Evolutionary conservation across 805 yeast genomes (phyloP).

Genomic region (Pichia rugopelliculosa): DNA sequence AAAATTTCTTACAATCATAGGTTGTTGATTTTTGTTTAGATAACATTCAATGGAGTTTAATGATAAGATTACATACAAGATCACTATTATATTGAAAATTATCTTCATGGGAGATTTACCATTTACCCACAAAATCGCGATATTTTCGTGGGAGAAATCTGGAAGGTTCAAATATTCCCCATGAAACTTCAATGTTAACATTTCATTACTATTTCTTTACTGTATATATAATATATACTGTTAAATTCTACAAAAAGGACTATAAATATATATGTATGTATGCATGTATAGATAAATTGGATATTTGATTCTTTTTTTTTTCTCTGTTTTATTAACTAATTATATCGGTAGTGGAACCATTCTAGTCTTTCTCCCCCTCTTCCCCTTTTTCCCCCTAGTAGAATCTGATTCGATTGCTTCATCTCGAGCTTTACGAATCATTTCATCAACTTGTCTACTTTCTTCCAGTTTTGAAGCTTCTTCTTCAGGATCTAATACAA

Average conservation of each 20-base stretch:
- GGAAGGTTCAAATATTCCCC: not conserved
- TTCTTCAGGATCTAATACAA: conserved; percentile 29
- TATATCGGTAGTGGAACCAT: conserved; percentile 11
- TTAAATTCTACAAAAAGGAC: no score
- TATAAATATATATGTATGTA: no score
- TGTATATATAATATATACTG: no score
- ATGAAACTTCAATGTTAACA: no score
- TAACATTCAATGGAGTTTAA: no score
- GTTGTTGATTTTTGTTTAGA: no score
- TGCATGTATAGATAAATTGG: no score
- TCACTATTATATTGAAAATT: no score
- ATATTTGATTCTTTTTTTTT: no score
- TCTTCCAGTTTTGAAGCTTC: conserved; percentile 39
- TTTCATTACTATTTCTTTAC: no score
- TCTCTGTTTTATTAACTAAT: not conserved
- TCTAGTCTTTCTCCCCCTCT: conserved; percentile 36
- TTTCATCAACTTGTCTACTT: conserved; percentile 33
- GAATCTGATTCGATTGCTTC: conserved; percentile 31
- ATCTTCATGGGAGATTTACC: not conserved
- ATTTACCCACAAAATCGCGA: not conserved
- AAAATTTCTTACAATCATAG: not conserved
- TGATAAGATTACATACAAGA: no score
- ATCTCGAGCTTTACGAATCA: conserved; percentile 45
- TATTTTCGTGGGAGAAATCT: not conserved
- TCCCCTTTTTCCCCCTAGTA: conserved; percentile 31